These are phyloP conservation scores for Opeltia flavorubescens DNA, from an alignment of 495 filamentous ascomycete species.

Conservation along the genomic window DNA sequence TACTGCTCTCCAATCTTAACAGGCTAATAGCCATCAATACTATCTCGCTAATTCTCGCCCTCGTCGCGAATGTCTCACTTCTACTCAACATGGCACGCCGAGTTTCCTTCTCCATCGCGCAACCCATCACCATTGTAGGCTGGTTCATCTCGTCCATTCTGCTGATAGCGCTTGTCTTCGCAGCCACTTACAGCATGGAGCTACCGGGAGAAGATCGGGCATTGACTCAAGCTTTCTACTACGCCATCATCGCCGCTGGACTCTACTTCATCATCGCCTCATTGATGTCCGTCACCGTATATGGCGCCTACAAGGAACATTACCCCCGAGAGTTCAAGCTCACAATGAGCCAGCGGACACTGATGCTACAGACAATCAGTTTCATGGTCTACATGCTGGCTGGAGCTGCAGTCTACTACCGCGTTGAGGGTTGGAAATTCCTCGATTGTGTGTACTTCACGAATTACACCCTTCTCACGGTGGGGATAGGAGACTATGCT, in stretches of 20 bases:
- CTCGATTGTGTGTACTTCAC: conserved; percentile 74
- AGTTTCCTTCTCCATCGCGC: conserved; percentile 38
- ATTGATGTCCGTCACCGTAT: conserved; percentile 55
- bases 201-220: conserved; percentile 31
- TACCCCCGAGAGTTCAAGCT: conserved; percentile 58
- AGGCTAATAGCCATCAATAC: conserved; percentile 62
- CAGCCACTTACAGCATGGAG: conserved; percentile 37
- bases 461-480: conserved; percentile 70
- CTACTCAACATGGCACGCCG: conserved; percentile 61
- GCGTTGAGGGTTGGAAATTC: conserved; percentile 64
- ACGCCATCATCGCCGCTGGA: conserved; percentile 59
- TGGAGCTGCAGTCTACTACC: conserved; percentile 56
- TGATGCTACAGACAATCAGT: conserved; percentile 79
- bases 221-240: conserved; percentile 63
- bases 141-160: conserved; percentile 55
- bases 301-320: conserved; percentile 47
- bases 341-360: conserved; percentile 58
- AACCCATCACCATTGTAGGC: conserved; percentile 52
- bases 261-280: conserved; percentile 64
- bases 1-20: neutral
- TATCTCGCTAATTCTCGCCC: conserved; percentile 53
- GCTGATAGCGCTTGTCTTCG: conserved; percentile 45
- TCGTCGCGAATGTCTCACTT: conserved; percentile 57
- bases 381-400: conserved; percentile 63
- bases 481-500: conserved; percentile 61